Conservation (phyloP, 306 rosid species). For the Argentina anserina region DNA sequence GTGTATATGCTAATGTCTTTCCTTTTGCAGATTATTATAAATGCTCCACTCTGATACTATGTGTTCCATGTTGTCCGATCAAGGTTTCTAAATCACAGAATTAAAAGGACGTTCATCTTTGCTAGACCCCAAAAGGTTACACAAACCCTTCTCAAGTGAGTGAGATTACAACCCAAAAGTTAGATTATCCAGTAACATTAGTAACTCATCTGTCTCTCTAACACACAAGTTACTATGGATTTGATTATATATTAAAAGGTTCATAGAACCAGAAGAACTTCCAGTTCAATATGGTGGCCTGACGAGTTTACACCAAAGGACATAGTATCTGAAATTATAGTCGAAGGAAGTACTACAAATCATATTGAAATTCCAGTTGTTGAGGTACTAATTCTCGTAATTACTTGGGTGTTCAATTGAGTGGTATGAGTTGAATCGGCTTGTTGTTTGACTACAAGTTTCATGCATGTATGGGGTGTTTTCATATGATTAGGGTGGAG, state of each 20-base stretch:
- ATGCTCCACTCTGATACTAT: constrained; percentile 82
- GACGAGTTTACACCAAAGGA: constrained; percentile 55
- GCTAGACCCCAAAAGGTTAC: constrained; percentile 56
- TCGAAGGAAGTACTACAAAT: constrained; percentile 41
- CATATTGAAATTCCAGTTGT: constrained; percentile 47
- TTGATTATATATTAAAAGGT: constrained; percentile 29
- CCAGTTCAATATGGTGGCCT: constrained; percentile 80
- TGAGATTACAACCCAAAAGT: not conserved
- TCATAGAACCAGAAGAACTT: constrained; percentile 65
- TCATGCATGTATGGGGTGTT: not conserved
- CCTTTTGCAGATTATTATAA: constrained; percentile 52
- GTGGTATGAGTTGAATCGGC: not conserved
- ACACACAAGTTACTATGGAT: not conserved
- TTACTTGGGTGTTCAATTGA: not conserved
- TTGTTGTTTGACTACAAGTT: not conserved
- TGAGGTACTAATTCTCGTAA: constrained; percentile 39
- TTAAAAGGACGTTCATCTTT: constrained; percentile 52
- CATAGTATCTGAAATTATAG: constrained; percentile 36
- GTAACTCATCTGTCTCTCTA: not conserved
- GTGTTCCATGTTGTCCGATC: constrained; percentile 51
- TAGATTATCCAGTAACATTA: not conserved
- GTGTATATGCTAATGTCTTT: not conserved
- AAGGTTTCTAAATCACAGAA: constrained; percentile 43
- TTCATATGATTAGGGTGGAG: constrained; percentile 39
- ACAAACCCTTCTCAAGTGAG: constrained; percentile 74